A percentile compares a stretch with the other conserved stretches of the same genome.
Conservation (phyloP, 2,329 filamentous ascomycete species). For the Colletotrichum sidae region DNA sequence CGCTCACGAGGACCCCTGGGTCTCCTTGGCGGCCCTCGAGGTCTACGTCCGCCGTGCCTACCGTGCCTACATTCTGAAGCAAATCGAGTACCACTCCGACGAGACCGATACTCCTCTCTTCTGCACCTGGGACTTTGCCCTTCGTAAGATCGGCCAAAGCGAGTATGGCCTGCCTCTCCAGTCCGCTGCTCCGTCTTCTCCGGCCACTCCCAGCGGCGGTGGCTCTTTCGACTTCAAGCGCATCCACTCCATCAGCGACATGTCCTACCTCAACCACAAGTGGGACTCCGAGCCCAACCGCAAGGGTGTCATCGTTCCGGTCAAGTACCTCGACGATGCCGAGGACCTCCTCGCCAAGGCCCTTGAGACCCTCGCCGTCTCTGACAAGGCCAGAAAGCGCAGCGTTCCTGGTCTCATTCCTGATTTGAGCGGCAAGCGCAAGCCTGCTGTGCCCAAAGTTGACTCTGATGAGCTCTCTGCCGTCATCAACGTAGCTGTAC, state of each 20-base stretch:
- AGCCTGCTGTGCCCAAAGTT: conserved; percentile 63
- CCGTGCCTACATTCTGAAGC: conserved; percentile 92
- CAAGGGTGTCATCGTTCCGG: conserved; percentile 94
- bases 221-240: conserved; percentile 77
- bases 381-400: conserved; percentile 67
- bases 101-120: conserved; percentile 77
- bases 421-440: conserved; percentile 80
- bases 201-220: conserved; percentile 75
- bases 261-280: conserved; percentile 86
- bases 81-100: conserved; percentile 87
- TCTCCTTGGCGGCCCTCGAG: conserved; percentile 91
- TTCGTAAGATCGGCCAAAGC: conserved; percentile 91
- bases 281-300: conserved; percentile 81
- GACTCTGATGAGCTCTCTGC: conserved; percentile 85
- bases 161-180: conserved; percentile 87
- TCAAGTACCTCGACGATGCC: conserved; percentile 92
- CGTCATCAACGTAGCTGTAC: conserved; percentile 92
- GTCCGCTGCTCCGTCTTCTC: conserved; percentile 85
- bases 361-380: conserved; percentile 81
- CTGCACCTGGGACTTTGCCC: conserved; percentile 94
- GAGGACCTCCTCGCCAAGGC: conserved; percentile 89
- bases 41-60: conserved; percentile 97
- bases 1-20: conserved; percentile 92
- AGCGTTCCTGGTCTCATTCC: conserved; percentile 71
- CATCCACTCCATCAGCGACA: conserved; percentile 94